These are phyloP conservation scores for Carex parvula DNA, from an alignment of 176 grass and related monocot genomes.

Conservation along the genomic window DNA sequence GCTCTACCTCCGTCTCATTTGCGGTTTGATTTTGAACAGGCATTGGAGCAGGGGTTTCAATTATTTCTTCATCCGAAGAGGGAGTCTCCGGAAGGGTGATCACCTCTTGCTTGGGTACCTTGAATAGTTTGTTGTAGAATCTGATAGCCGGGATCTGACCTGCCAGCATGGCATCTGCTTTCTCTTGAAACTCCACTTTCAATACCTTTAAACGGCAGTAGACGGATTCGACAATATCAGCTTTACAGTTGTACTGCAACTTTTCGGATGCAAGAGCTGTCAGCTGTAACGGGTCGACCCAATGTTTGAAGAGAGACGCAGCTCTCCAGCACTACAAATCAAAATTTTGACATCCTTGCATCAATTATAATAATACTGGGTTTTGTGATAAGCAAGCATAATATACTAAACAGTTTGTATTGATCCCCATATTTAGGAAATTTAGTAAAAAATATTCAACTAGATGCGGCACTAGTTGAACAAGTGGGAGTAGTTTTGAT, in stretches of 20 bases:
- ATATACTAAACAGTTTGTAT: neutral
- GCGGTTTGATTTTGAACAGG: neutral
- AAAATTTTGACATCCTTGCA: slow-evolving; percentile 16
- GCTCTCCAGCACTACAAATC: slow-evolving; percentile 82
- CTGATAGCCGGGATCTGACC: neutral
- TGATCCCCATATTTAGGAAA: neutral
- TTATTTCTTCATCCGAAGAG: slow-evolving; percentile 7
- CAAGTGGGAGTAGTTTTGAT: neutral
- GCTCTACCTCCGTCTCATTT: neutral
- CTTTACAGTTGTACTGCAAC: slow-evolving; percentile 64
- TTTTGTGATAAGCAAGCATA: slow-evolving; percentile 24
- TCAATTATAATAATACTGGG: slow-evolving; percentile 18
- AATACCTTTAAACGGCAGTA: slow-evolving; percentile 67
- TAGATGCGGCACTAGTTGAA: neutral
- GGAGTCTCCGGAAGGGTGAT: slow-evolving; percentile 33
- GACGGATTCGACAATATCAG: slow-evolving; percentile 41
- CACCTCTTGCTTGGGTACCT: slow-evolving; percentile 12
- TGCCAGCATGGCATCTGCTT: slow-evolving; percentile 28
- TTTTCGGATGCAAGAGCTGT: slow-evolving; percentile 52
- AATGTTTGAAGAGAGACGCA: slow-evolving; percentile 82
- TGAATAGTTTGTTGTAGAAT: slow-evolving; percentile 27
- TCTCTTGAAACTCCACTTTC: slow-evolving; percentile 54
- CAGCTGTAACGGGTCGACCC: slow-evolving; percentile 55
- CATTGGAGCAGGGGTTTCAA: neutral
- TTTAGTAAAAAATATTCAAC: neutral